phyloP scores from a whole-genome alignment of 768 basidiomycete species.

The Butyriboletus loyo region DNA sequence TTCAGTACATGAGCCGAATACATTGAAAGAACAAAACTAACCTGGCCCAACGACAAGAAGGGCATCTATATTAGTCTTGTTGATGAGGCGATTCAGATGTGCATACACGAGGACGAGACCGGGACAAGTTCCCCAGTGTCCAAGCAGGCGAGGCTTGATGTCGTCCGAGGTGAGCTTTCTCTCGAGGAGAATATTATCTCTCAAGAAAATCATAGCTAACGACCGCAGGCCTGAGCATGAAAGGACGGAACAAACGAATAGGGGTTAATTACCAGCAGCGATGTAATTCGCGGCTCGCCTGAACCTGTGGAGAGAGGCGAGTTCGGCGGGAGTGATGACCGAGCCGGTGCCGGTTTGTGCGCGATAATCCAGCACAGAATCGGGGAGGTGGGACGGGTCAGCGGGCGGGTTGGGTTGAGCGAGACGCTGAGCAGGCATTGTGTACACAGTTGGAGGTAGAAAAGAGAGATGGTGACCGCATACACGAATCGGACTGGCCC shows the following conservation, averaged over 20 bases:
- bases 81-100: constrained; percentile 64
- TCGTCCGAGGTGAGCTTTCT: constrained; percentile 57
- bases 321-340: constrained; percentile 49
- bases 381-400: constrained; percentile 65
- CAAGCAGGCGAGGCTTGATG: constrained; percentile 78
- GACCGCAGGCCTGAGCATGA: not conserved
- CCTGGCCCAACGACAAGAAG: constrained; percentile 83
- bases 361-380: constrained; percentile 47
- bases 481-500: not conserved
- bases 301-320: constrained; percentile 50
- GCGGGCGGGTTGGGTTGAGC: constrained; percentile 65
- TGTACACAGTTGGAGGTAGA: not conserved
- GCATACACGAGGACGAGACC: constrained; percentile 72
- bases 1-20: not conserved
- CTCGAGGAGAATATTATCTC: constrained; percentile 66
- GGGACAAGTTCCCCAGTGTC: constrained; percentile 84
- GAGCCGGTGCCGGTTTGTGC: constrained; percentile 47
- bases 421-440: constrained; percentile 60
- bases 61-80: constrained; percentile 55
- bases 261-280: constrained; percentile 52
- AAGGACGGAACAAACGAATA: not conserved
- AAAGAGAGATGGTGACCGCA: no score
- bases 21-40: constrained; percentile 16
- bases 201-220: constrained; percentile 82
- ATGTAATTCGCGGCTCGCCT: constrained; percentile 67